Evolutionary conservation across 2,329 filamentous ascomycete genomes (phyloP), one percentile per base, ranked within the genome.

Genomic region (Diaporthe australafricana): DNA sequence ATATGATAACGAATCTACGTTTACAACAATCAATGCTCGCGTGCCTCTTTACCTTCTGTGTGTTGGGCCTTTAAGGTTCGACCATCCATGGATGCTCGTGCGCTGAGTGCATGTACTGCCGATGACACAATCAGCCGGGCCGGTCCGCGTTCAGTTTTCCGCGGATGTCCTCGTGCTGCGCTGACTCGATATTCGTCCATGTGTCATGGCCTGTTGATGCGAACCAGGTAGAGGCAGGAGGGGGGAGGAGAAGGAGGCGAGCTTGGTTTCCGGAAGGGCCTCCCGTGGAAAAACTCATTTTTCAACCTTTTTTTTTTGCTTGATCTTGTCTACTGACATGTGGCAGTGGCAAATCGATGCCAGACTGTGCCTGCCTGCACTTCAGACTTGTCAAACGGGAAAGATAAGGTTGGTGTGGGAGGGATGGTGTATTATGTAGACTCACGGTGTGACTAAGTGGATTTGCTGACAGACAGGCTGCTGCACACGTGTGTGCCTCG

Each of bases 111-210:
- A 35, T 47, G 57, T n/a, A 35, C 60, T 17, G 27, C 30, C 9
- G 32, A 35, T 9, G 32, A 35, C 38, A 63, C 27, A 22, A 47
- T 25, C 20, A 12, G 27, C 42, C 60, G 60, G 42, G 27, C 60
- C 60, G 60, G 42, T 12, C 60, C 42, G 60, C n/a, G 27, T 7
- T 35, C 42, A 48, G 12, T 63, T 42, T 48, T 63, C 60, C 42
- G 57, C 57, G 20, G 42, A 63, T 14, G 35, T 63, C 4, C 12
- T 48, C n/a, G 11, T n/a, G 4, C 30, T 48, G 60, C 42, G 27
- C 42, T 63, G 60, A 63, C 60, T 63, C 60, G n/a, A 17, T 25
- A 25, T 12, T 20, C 32, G 60, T 20, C 60, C 60, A 35, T 35
- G 7, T 48, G 60, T 35, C n/a, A 27, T 22, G 27, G 14, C 40